Evolutionary conservation across 2,329 filamentous ascomycete genomes (phyloP), one percentile per base, ranked within the genome.

Genomic region (Davidsoniella virescens): DNA sequence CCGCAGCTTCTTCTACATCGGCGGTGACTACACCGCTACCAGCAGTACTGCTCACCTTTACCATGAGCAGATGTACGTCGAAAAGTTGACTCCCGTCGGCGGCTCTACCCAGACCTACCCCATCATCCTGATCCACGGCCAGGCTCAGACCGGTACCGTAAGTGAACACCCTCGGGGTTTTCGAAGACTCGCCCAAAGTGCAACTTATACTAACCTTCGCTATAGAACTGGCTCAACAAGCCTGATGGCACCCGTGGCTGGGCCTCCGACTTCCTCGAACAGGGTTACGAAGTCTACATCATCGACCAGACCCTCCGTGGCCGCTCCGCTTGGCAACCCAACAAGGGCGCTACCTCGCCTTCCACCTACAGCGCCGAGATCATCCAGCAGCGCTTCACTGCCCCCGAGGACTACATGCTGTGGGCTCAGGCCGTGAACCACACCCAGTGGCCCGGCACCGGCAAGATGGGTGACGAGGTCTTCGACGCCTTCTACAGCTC

Each of bases 51-150:
- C 56, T 4, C 47, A 49, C 42, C 37, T 53, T 36, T 49, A 38
- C 47, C 49, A 49, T 41, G 47, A 53, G 20, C 72, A 76, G 61
- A 72, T 75, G 64, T 75, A 76, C 55, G 70, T 75, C 25, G 73
- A 76, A 61, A 64, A 63, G 50, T 62, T 74, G 14, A 55, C 56
- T 5, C 68, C 70, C 12, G 53, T 57, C 5, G 20, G 44, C 8
- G 59, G 57, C 33, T 56, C 52, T 29, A 55, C 46, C 38, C 58
- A 58, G 43, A 40, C 53, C 2, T 56, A 52, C 33, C 67, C 68
- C 0, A 58, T 71, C 33, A 57, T 71, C 23, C 60, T 70, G 48
- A 65, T 71, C 44, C 65, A 69, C 39, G 69, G 69, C 17, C 59
- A 62, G 46, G 65, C 59, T 8, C 62, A 67, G 54, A 67, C 66